Evolutionary conservation across 352 stramenopile genomes (phyloP).

Genomic region (Phytophthora chlamydospora): DNA sequence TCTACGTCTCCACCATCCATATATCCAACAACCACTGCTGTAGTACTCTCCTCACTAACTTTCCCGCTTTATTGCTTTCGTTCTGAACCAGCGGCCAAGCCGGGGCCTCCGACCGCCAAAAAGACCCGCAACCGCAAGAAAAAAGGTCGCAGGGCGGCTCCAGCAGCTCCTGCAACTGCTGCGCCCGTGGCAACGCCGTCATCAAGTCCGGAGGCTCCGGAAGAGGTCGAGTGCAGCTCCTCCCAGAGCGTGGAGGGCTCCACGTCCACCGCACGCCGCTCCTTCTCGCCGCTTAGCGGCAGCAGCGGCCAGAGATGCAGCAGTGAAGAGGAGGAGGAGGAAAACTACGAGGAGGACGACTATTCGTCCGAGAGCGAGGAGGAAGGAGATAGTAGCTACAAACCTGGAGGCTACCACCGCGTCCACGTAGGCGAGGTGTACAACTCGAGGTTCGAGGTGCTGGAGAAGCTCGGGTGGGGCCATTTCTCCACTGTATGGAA

Average conservation of each 20-base stretch:
- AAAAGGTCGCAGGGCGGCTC: conserved; percentile 24
- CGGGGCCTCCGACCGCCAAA: conserved; percentile 20
- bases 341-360: conserved; percentile 85
- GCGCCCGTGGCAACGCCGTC: conserved; percentile 13
- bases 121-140: conserved; percentile 45
- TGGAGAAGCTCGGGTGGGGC: conserved; percentile 99
- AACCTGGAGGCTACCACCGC: conserved; percentile 97
- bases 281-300: conserved; percentile 39
- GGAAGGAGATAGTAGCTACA: conserved; percentile 96
- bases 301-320: conserved; percentile 29
- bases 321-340: conserved; percentile 30
- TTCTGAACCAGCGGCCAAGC: conserved; percentile 20
- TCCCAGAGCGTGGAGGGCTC: conserved; percentile 31
- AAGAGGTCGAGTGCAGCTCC: conserved; percentile 21
- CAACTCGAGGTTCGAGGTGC: conserved; percentile 94
- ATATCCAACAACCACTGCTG: not conserved
- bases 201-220: conserved; percentile 25
- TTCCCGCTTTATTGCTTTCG: conserved; percentile 6
- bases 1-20: conserved; percentile 6
- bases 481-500: conserved; percentile 99
- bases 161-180: conserved; percentile 13
- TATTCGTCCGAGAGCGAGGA: conserved; percentile 86
- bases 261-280: conserved; percentile 35
- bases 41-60: not conserved
- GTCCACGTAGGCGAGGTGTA: conserved; percentile 94